Evolutionary conservation across 2,329 filamentous ascomycete species (phyloP), one percentile per base, ranked within the genome.

Genomic region (Catunica adiposa): DNA sequence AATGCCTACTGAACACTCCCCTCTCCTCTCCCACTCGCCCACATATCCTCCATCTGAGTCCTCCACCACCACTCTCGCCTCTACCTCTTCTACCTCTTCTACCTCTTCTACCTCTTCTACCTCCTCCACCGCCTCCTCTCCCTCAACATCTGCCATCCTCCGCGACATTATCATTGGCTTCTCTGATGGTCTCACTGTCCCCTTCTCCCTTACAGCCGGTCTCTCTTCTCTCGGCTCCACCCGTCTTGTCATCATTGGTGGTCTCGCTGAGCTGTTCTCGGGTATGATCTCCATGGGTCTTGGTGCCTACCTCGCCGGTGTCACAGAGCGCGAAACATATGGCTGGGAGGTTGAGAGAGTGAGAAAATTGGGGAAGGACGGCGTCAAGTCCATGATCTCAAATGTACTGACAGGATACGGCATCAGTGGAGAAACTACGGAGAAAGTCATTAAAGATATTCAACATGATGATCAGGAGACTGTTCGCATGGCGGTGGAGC

Each of bases 201-300:
- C 85, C 0, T 89, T 89, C 62, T 85, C 85, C 15, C 71, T 89
- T 38, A 88, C 83, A 0, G 85, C 86, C 0, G 85, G 85, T 14
- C 72, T 89, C 1, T 82, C 79, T 1, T 75, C 75, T 53, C 70
- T 84, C 48, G 80, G 80, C n/a, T 73, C 78, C 64, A 80, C 79
- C 31, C 76, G 73, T 51, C 75, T 83, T 3, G 81, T 84, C 60
- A 78, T 90, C 58, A 79, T 84, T 60, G 84, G 82, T 53, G 84
- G 84, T 5, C 71, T 86, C 29, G 84, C 84, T 3, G 84, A 89
- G 70, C 74, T 89, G 51, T 83, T 86, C 64, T 82, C 82, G 0
- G 84, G 85, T 17, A 80, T 82, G 61, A 86, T 89, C 61, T 83
- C 78, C 55, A 89, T 89, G 85, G 84, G 84, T 1, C 71, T 89